Evolutionary conservation across 768 basidiomycete species (phyloP), one percentile per base, ranked within the genome.

Genomic region (Suillus ampliporus): DNA sequence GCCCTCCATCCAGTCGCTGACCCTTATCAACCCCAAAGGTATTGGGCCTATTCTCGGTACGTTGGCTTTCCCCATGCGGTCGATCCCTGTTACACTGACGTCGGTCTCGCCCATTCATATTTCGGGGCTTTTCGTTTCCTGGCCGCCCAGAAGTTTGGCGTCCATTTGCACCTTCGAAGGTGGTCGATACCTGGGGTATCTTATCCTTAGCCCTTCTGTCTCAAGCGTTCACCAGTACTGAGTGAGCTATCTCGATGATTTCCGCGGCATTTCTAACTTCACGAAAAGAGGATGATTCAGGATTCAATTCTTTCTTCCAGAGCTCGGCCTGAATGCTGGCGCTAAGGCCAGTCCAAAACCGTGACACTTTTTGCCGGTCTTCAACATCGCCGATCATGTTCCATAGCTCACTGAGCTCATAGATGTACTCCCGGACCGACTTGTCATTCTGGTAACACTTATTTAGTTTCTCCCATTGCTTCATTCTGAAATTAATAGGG

Each of bases 271-370:
- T 54, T 0, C 74, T 58, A 0, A 82, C 71, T 10, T 74, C 63
- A 0, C 73, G 63, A 68, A 72, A 77, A 0, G 59, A 43, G 0
- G 73, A 71, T 0, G 48, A 35, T 8, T 77, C 71, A 0, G 73
- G 75, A 5, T 74, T 72, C 0, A 79, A 61, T 6, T 69, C 60
- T 4, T 76, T 64, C 23, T 62, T 60, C 73, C 75, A 77, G 1
- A 80, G 59, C 7, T 72, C 65, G 1, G 59, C 60, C 40, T 77
- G 77, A 2, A 79, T 68, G 19, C 65, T 47, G 0, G 52, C 38
- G 2, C 63, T 57, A 0, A 79, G 61, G 0, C 80, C 77, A 10
- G 71, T 66, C 79, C 79, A 83, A 0, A 83, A 65, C 13, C 70
- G 68, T 14, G 72, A 64, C 0, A 79, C 73, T 11, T 68, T 51